phyloP scores from a whole-genome alignment of 2,329 filamentous ascomycete species.

The Microascus cirrosus region DNA sequence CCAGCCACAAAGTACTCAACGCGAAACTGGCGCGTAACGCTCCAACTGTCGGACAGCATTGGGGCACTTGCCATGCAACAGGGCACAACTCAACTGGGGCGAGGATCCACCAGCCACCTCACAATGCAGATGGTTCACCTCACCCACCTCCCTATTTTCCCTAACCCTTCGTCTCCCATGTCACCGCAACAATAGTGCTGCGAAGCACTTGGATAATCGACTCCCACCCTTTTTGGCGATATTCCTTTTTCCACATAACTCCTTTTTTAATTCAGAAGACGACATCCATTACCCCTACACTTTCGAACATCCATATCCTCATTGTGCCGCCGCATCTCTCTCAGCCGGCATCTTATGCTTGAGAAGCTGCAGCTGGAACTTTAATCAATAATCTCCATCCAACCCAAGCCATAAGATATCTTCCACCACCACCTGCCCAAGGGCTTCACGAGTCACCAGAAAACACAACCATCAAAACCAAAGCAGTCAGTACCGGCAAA shows the following conservation, averaged over 20 bases:
- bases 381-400: neutral
- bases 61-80: neutral
- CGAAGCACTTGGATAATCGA: neutral
- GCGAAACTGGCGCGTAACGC: constrained; percentile 4
- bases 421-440: neutral
- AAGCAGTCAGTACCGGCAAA: neutral
- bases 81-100: neutral
- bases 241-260: neutral
- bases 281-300: neutral
- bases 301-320: neutral
- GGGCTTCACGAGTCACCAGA: neutral
- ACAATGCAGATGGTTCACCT: neutral
- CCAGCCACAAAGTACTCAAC: neutral
- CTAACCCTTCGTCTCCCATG: neutral
- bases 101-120: constrained; percentile 2
- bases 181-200: neutral
- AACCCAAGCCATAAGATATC: neutral
- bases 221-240: neutral
- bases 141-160: neutral
- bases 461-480: neutral
- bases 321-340: neutral
- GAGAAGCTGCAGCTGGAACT: neutral
- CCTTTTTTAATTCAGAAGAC: neutral
- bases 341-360: neutral
- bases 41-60: neutral